These are phyloP conservation scores for Lachnellula occidentalis DNA, from an alignment of 2,329 filamentous ascomycete genomes.

Conservation along the genomic window DNA sequence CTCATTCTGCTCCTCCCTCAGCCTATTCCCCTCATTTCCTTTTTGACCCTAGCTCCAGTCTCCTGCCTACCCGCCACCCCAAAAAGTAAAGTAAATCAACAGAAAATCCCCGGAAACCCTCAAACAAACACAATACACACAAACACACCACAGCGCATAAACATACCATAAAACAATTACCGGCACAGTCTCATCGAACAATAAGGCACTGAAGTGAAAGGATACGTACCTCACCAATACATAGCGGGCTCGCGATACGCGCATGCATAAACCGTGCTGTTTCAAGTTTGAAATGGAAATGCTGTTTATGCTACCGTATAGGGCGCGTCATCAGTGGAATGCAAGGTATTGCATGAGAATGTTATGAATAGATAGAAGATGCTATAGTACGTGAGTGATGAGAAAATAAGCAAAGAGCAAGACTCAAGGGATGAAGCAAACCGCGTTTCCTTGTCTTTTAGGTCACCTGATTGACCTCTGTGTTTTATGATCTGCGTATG, in stretches of 20 bases:
- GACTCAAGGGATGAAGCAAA: too few species aligned
- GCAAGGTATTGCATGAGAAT: not conserved
- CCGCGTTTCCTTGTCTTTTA: too few species aligned
- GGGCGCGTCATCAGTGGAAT: not conserved
- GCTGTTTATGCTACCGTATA: not conserved
- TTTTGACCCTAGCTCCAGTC: conserved; percentile 10
- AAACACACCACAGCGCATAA: not conserved
- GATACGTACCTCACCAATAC: not conserved
- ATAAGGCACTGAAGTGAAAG: not conserved
- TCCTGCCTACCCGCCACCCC: too few species aligned
- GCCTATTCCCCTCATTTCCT: conserved; percentile 5
- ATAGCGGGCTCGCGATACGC: not conserved
- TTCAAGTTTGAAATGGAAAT: not conserved
- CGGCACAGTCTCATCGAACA: not conserved
- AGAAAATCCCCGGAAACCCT: not conserved
- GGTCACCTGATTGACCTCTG: too few species aligned
- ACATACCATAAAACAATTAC: not conserved
- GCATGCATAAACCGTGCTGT: not conserved
- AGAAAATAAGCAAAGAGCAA: too few species aligned
- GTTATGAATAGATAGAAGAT: too few species aligned
- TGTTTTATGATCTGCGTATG: too few species aligned
- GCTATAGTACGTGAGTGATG: too few species aligned
- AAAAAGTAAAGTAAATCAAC: too few species aligned
- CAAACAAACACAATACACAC: not conserved
- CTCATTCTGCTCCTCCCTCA: conserved; percentile 20